Conservation (phyloP, 2,329 filamentous ascomycete genomes). For the Phyllosticta citriasiana region DNA sequence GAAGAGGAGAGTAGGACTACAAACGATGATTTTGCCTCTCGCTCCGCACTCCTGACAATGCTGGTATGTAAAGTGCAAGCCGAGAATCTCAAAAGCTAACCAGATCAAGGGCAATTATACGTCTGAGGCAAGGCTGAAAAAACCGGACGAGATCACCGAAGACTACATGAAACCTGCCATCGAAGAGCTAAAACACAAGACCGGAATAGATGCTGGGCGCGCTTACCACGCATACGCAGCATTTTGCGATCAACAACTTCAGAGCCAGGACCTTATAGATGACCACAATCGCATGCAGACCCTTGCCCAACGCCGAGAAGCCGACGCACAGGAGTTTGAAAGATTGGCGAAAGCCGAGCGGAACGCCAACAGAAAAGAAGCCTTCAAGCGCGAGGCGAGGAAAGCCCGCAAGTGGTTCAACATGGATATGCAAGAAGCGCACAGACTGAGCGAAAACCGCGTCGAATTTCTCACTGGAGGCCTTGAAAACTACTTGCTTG, state of each 20-base stretch:
- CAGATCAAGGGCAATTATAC: conserved; percentile 61
- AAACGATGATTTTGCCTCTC: conserved; percentile 16
- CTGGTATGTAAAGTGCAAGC: conserved; percentile 39
- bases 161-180: conserved; percentile 79
- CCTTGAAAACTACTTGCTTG: conserved; percentile 84
- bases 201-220: conserved; percentile 66
- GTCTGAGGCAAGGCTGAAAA: conserved; percentile 81
- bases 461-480: conserved; percentile 79
- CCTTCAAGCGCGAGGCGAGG: conserved; percentile 48
- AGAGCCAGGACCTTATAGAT: conserved; percentile 74
- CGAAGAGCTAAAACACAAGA: conserved; percentile 59
- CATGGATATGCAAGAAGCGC: conserved; percentile 81
- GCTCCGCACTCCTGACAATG: conserved; percentile 68
- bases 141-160: conserved; percentile 79
- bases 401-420: conserved; percentile 82
- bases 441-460: conserved; percentile 64
- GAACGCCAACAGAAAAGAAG: conserved; percentile 38
- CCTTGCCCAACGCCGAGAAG: conserved; percentile 67
- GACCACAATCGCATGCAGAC: conserved; percentile 74
- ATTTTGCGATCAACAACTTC: conserved; percentile 90
- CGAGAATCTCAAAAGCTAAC: conserved; percentile 12
- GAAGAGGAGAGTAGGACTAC: conserved; percentile 9
- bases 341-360: conserved; percentile 42
- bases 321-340: conserved; percentile 68
- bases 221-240: conserved; percentile 92